phyloP scores from a whole-genome alignment of 2,329 filamentous ascomycete genomes.

The Cordyceps cicadae region DNA sequence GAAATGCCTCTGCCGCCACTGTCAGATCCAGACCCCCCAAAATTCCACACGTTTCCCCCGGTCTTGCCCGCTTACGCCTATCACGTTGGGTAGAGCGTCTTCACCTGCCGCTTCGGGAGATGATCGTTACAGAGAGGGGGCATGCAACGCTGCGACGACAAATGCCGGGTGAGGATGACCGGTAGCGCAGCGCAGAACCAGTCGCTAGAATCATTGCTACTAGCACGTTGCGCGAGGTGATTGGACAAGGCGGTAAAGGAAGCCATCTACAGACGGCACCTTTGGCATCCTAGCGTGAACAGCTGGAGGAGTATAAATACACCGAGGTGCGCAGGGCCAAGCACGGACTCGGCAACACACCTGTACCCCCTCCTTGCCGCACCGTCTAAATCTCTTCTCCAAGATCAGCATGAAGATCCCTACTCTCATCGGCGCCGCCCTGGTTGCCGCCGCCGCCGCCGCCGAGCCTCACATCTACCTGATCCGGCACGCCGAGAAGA shows the following conservation, averaged over 20 bases:
- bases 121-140: neutral
- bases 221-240: too few species aligned
- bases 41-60: neutral
- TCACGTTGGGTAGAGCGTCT: too few species aligned
- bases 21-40: too few species aligned
- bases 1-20: neutral
- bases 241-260: neutral
- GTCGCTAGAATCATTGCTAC: neutral
- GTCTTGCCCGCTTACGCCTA: neutral
- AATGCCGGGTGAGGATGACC: too few species aligned
- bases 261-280: neutral
- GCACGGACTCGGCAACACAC: neutral
- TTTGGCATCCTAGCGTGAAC: neutral
- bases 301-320: neutral
- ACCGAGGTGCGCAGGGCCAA: neutral
- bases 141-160: neutral
- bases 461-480: conserved; percentile 45
- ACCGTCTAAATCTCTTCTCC: too few species aligned
- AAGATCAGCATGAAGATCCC: neutral
- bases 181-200: neutral
- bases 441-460: neutral
- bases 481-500: conserved; percentile 53
- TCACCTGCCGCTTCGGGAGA: neutral
- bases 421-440: neutral
- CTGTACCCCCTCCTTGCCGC: neutral